These are phyloP conservation scores for Onygenales sp. DNA, from an alignment of 2,329 filamentous ascomycete species.

Conservation along the genomic window DNA sequence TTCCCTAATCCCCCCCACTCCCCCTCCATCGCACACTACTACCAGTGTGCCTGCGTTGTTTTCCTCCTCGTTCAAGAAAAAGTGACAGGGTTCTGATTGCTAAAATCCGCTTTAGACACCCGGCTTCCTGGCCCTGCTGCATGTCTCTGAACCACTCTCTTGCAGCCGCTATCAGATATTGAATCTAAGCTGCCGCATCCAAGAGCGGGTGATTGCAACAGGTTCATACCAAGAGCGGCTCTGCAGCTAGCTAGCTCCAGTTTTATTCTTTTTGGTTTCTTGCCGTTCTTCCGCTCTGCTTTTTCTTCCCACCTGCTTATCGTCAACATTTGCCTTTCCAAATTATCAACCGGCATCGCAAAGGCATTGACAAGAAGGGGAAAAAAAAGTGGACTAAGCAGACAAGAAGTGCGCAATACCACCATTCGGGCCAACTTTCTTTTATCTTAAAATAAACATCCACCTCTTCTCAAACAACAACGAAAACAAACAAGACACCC, in stretches of 20 bases:
- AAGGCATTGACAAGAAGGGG: not conserved
- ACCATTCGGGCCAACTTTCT: not conserved
- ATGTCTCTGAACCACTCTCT: conserved; percentile 7
- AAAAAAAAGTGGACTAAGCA: not conserved
- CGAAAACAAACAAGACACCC: not conserved
- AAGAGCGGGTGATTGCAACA: conserved; percentile 11
- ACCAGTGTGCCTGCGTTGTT: not conserved
- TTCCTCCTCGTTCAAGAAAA: not conserved
- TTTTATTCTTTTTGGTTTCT: not conserved
- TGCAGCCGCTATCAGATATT: conserved; percentile 1
- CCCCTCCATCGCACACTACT: not conserved
- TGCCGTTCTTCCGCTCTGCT: not conserved
- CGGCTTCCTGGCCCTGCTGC: conserved; percentile 3
- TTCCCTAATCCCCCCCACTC: not conserved
- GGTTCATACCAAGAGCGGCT: conserved; percentile 8
- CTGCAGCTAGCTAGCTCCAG: conserved; percentile 1
- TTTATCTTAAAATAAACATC: not conserved
- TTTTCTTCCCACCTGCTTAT: not conserved
- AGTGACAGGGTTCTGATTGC: conserved; percentile 1
- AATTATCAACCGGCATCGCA: not conserved
- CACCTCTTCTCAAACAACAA: conserved; percentile 2
- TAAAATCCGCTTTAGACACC: not conserved
- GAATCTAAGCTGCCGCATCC: not conserved
- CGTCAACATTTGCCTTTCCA: not conserved
- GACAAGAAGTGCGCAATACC: not conserved